Evolutionary conservation across 1,284 basidiomycete species (phyloP), one percentile per base, ranked within the genome.

Genomic region (Earliella scabrosa): DNA sequence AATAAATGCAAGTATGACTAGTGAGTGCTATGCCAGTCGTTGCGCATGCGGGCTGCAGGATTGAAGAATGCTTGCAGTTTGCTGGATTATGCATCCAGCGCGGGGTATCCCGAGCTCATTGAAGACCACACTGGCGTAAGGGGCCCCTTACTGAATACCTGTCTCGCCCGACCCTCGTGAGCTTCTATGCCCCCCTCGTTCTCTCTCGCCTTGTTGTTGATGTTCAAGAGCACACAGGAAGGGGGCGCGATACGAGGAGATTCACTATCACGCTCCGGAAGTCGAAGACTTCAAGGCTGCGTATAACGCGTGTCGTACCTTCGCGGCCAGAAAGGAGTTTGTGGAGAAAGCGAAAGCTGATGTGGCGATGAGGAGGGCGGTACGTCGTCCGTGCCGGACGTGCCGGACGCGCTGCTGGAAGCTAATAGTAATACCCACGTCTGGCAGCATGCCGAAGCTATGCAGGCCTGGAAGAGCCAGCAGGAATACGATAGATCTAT

Each of bases 1-100:
- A 47, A 27, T 18, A 24, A 38, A 9, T 61, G 59, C 49, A 57
- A 50, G 32, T 43, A 53, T 11, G 34, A 39, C 26, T 23, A 51
- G 59, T 60, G 31, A 32, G 58, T 43, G 14, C 1, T 9, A 4
- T 41, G 27, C 14, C 27, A 18, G 26, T 27, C 8, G 5, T 29
- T 16, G 14, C 6, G n/a, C n/a, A n/a, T n/a, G n/a, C n/a, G n/a
- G n/a, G n/a, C 7, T 4, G 18, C 36, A 18, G 4, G 16, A n/a
- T 3, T 18, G 29, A 27, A 13, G n/a, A 29, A 7, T 45, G 27
- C 18, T 7, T 18, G 10, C n/a, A 18, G 27, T 4, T 29, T 26
- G n/a, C 4, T 4, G 27, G 26, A n/a, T 31, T 45, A 18, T 31
- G 36, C 18, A 38, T 38, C 29, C 7, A 31, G 13, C 29, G 13